Conservation (phyloP, 176 grass and related monocot species). For the Zizania latifolia region DNA sequence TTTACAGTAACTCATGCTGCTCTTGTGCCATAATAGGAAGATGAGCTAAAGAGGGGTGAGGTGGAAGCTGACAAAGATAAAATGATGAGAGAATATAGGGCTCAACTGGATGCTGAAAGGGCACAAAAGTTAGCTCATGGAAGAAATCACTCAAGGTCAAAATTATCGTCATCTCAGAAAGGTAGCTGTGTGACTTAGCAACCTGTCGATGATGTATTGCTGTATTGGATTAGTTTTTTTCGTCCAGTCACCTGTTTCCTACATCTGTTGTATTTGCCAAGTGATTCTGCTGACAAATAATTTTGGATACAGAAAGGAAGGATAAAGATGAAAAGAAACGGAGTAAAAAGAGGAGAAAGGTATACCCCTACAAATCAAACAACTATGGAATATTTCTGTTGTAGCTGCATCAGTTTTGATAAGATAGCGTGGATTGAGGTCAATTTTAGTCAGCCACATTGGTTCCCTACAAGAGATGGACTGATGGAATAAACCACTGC, state of each 20-base stretch:
- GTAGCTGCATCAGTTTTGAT: background rate
- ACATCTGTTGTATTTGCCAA: conserved; percentile 22
- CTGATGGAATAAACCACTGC: background rate
- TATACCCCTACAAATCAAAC: conserved; percentile 21
- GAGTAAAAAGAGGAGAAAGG: conserved; percentile 88
- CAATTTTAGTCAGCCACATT: background rate
- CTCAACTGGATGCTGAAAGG: conserved; percentile 97
- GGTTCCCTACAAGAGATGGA: background rate
- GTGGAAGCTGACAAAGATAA: conserved; percentile 95
- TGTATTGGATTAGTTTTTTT: background rate
- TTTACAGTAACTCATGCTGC: background rate
- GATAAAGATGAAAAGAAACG: conserved; percentile 79
- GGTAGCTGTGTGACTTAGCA: conserved; percentile 34
- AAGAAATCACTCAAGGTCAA: conserved; percentile 50
- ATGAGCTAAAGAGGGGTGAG: conserved; percentile 89
- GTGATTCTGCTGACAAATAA: conserved; percentile 27
- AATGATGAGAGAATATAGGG: conserved; percentile 99
- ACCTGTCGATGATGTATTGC: background rate
- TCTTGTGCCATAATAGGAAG: conserved; percentile 60
- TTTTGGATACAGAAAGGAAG: conserved; percentile 72
- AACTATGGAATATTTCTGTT: background rate
- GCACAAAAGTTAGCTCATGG: conserved; percentile 72
- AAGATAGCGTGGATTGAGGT: background rate
- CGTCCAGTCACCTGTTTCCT: background rate
- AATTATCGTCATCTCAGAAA: conserved; percentile 67